These are phyloP conservation scores for Pholiota adiposa DNA, from an alignment of 1,284 basidiomycete species.

Conservation along the genomic window DNA sequence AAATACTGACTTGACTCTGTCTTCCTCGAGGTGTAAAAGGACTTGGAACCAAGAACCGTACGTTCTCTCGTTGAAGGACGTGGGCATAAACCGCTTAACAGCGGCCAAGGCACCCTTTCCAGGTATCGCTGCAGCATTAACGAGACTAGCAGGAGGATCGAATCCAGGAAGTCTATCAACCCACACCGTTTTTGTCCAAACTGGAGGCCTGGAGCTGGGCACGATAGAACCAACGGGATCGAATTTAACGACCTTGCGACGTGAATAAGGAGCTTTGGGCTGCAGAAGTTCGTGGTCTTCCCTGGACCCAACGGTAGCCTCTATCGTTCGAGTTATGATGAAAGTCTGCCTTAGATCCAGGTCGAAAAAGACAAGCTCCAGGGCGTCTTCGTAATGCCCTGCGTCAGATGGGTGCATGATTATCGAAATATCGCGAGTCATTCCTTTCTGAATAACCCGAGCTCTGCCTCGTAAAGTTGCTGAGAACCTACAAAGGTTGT, in stretches of 20 bases:
- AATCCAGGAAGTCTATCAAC: constrained; percentile 30
- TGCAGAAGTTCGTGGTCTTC: constrained; percentile 43
- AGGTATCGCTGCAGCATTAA: constrained; percentile 33
- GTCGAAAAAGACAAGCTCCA: constrained; percentile 42
- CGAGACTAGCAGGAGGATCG: constrained; percentile 30
- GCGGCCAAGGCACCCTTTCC: constrained; percentile 26
- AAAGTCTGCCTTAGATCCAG: constrained; percentile 33
- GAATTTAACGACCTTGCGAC: constrained; percentile 28
- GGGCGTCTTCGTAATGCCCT: constrained; percentile 40
- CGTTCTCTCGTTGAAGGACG: constrained; percentile 35
- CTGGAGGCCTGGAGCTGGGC: constrained; percentile 39
- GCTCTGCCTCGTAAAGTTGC: constrained; percentile 28
- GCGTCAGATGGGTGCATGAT: constrained; percentile 35
- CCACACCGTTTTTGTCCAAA: constrained; percentile 37
- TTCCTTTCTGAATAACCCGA: constrained; percentile 22
- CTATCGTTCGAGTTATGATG: constrained; percentile 42
- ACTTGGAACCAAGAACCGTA: constrained; percentile 46
- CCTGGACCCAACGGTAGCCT: constrained; percentile 43
- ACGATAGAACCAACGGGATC: constrained; percentile 31
- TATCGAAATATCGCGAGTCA: constrained; percentile 19
- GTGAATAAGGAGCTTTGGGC: constrained; percentile 41
- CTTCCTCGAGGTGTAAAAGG: constrained; percentile 51
- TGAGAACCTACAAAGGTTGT: constrained; percentile 26
- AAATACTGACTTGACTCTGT: constrained; percentile 43
- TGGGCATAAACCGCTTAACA: constrained; percentile 39